phyloP scores from a whole-genome alignment of 257 asterid genomes.

The Mitragyna speciosa region DNA sequence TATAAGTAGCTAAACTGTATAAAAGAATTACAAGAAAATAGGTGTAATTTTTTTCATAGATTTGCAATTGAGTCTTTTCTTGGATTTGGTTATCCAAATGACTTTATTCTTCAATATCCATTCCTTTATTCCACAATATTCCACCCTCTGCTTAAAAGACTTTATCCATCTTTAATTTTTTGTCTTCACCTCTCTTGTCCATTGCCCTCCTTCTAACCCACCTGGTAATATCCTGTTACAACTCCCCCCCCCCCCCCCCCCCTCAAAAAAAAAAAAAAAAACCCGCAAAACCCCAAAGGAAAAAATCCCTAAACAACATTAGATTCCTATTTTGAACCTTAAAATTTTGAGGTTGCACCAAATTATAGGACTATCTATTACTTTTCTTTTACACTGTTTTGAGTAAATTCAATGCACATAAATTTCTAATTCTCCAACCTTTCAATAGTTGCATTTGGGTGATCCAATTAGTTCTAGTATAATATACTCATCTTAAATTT shows the following conservation, averaged over 20 bases:
- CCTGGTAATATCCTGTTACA: neutral
- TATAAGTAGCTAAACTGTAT: too few relatives aligned
- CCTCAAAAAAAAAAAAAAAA: neutral
- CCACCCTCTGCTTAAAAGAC: conserved; percentile 33
- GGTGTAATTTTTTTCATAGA: neutral
- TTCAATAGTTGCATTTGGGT: neutral
- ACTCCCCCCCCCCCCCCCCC: neutral
- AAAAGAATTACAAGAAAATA: neutral
- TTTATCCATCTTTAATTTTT: conserved; percentile 36
- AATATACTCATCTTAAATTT: too few relatives aligned
- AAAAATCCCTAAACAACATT: neutral
- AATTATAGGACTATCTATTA: neutral
- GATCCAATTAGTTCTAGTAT: too few relatives aligned
- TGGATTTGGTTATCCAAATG: conserved; percentile 35
- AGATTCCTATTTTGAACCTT: neutral
- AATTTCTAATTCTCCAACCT: neutral
- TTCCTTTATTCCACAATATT: conserved; percentile 59
- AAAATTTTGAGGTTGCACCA: neutral
- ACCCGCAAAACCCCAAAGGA: too few relatives aligned
- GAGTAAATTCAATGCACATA: neutral
- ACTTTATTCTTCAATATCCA: conserved; percentile 56
- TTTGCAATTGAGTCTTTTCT: conserved; percentile 4
- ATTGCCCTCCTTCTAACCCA: conserved; percentile 14
- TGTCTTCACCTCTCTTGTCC: conserved; percentile 39
- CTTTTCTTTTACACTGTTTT: neutral